These are phyloP conservation scores for Xylariomycetidae sp. DNA, from an alignment of 2,329 filamentous ascomycete species.

Conservation along the genomic window DNA sequence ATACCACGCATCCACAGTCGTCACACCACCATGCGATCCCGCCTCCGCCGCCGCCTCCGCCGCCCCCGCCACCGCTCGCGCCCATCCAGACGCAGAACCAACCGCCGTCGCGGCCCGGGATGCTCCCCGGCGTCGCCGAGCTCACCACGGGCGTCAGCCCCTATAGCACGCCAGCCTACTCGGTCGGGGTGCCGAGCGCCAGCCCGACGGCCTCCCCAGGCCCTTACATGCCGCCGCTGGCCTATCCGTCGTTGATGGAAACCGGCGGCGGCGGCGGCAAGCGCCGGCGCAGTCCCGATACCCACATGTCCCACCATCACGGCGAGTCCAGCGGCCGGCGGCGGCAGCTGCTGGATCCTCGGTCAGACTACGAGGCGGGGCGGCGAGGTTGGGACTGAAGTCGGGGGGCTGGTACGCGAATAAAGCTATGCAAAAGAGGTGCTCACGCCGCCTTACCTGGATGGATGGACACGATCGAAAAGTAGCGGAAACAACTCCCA, in stretches of 20 bases:
- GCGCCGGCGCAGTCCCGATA: conserved; percentile 46
- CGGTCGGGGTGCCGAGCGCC: conserved; percentile 33
- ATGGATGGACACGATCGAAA: too few relatives aligned
- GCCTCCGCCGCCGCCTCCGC: conserved; percentile 12
- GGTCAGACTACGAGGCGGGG: too few relatives aligned
- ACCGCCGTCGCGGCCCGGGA: conserved; percentile 32
- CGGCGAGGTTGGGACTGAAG: too few relatives aligned
- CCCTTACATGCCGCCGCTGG: conserved; percentile 27
- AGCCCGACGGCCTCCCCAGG: conserved; percentile 38
- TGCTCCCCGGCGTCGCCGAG: conserved; percentile 56
- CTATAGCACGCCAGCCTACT: conserved; percentile 53
- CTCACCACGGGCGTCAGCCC: conserved; percentile 58
- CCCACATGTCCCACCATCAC: conserved; percentile 1
- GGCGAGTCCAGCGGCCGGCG: conserved; percentile 12
- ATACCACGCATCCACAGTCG: conserved; percentile 23
- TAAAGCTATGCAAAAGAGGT: too few relatives aligned
- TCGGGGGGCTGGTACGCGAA: too few relatives aligned
- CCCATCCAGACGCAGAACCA: conserved; percentile 44
- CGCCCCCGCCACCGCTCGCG: conserved; percentile 34
- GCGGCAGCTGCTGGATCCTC: conserved; percentile 11
- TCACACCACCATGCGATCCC: conserved; percentile 31
- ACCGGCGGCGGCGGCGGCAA: conserved; percentile 36
- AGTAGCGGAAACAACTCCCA: too few relatives aligned
- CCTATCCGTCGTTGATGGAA: conserved; percentile 34
- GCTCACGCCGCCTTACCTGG: too few relatives aligned